Base-by-base conservation (phyloP, 2,329 filamentous ascomycete species). In the Graphiopsis chlorocephala region DNA sequence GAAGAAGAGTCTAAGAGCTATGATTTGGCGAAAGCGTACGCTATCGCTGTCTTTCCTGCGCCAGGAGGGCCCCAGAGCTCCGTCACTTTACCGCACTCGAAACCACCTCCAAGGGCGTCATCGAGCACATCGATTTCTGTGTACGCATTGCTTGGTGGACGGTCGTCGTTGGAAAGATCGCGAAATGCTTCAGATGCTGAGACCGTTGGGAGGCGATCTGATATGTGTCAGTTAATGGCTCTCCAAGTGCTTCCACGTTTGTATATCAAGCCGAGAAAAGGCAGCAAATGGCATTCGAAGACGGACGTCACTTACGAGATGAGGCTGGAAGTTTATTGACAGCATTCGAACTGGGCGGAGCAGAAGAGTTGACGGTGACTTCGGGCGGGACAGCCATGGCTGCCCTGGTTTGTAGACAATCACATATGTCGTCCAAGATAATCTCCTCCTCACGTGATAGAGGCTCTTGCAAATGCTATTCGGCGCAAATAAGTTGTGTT, bases 41-140 rank as follows among this genome's bases (percentile, higher is more conserved):
- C 90, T 70, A 97, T 81, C 14, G 89, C 84, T 4, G 92, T 96
- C 82, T 96, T 97, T 31, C 93, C 94, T 28, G 86, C 86, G 1
- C 93, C 93, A 10, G 92, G 90, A 12, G 93, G 92, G 0, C 94
- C 94, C 85, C 91, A 96, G 58, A 97, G 80, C 77, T 98, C 94
- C 3, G 90, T 91, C 48, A 97, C 83, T 75, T 92, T 90, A 15
- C 93, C 92, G 64, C 88, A 86, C 66, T 84, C 84, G 56, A 96
- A 81, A 4, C 92, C 93, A 20, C 84, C 83, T 31, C 48, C 26
- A 68, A 62, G 75, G 76, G 26, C 76, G 75, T 64, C 75, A 72
- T 87, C 81, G 47, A 86, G 79, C 62, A 77, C 78, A 47, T 72
- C 38, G 15, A 86, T 73, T 23, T 83, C 83, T 11, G 82, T 85